Evolutionary conservation across 2,329 filamentous ascomycete genomes (phyloP), one percentile per base, ranked within the genome.

Genomic region (Aspergillus felis): DNA sequence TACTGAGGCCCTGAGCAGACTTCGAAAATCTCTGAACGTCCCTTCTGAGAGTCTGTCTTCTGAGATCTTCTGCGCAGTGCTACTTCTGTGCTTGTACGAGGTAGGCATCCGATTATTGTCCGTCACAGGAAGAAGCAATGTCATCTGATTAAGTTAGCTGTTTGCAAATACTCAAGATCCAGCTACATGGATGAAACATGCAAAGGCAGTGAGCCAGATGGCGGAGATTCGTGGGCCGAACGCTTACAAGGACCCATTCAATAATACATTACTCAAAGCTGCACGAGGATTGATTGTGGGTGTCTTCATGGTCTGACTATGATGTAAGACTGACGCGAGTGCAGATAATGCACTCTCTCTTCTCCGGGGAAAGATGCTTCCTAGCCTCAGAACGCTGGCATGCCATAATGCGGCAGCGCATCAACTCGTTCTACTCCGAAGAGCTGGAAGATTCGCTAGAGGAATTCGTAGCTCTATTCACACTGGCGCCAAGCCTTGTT

Each of bases 321-420:
- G 29, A 8, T 20, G 47, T 4, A 17, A 14, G 12, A 28, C 48
- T 61, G 38, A 61, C 54, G 22, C n/a, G 4, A 12, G 12, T 44
- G 27, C 27, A 69, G 67, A 62, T 71, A 4, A 70, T 71, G 68
- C 61, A 71, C 54, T 66, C 68, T 10, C 59, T 71, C 51, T 71
- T 71, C 41, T 64, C 68, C 3, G 65, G 65, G 1, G 60, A 68
- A 50, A 35, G 58, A 49, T 71, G 67, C 49, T 68, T 70, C 28
- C 48, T 70, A 20, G 59, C 63, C 0, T 66, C 62, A 6, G 29
- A 63, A 24, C 57, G 63, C 10, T 71, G 68, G 68, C 67, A 69
- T 51, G 41, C 54, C 7, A 62, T 63, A 46, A 71, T 70, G 68
- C 54, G 35, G 27, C 57, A 66, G 20, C 67, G 66, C 35, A 56